Evolutionary conservation across 1,284 basidiomycete species (phyloP).

Genomic region (Ceratobasidium sp.): DNA sequence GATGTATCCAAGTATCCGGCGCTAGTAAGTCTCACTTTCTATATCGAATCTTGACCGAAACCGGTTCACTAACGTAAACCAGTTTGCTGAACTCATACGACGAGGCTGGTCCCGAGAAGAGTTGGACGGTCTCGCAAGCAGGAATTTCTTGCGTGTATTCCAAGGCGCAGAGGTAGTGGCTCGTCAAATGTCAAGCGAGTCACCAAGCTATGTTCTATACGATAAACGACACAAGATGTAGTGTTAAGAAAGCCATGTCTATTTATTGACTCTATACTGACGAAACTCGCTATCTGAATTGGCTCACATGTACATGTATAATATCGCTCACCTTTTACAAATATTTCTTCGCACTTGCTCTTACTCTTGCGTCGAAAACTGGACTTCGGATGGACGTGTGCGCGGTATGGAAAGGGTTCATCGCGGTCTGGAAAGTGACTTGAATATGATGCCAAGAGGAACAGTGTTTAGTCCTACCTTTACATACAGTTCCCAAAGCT

Average conservation of each 20-base stretch:
- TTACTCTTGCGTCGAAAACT: slow-evolving; percentile 84
- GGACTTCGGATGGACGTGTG: slow-evolving; percentile 83
- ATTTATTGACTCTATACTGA: slow-evolving; percentile 17
- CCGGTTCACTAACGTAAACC: neutral
- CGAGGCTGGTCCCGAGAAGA: slow-evolving; percentile 87
- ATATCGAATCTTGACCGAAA: neutral
- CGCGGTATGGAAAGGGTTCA: slow-evolving; percentile 94
- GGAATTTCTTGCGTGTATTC: slow-evolving; percentile 84
- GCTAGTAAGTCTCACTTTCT: slow-evolving; percentile 63
- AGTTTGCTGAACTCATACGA: slow-evolving; percentile 85
- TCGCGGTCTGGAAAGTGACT: slow-evolving; percentile 70
- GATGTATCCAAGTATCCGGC: slow-evolving; percentile 81
- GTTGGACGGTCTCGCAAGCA: slow-evolving; percentile 81
- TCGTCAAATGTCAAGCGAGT: neutral
- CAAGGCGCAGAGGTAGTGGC: slow-evolving; percentile 76
- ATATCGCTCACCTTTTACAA: slow-evolving; percentile 62
- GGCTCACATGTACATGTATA: slow-evolving; percentile 7
- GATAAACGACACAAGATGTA: slow-evolving; percentile 23
- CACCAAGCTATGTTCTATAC: slow-evolving; percentile 31
- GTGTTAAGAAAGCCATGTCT: neutral
- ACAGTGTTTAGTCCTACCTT: slow-evolving; percentile 71
- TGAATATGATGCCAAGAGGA: neutral
- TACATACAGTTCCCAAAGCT: slow-evolving; percentile 94
- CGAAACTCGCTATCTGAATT: slow-evolving; percentile 23
- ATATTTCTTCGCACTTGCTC: slow-evolving; percentile 88